Evolutionary conservation across 176 grass and related monocot species (phyloP).

Genomic region (Carex myosuroides): DNA sequence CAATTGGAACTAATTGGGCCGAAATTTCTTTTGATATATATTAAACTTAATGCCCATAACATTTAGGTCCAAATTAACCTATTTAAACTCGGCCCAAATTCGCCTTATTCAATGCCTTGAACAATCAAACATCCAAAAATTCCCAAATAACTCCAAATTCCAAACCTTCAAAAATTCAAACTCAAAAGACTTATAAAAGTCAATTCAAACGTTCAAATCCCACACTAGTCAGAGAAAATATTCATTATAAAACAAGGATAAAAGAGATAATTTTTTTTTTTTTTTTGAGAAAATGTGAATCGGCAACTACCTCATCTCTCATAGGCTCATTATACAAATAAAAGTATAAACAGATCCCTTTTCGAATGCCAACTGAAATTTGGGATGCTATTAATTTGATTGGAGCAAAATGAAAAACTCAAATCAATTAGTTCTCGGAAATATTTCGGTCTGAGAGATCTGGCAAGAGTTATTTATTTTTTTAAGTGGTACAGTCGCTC

Average conservation of each 20-base stretch:
- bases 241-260: background rate
- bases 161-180: background rate
- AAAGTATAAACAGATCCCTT: too few species aligned
- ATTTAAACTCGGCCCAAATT: background rate
- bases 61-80: background rate
- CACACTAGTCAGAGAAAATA: background rate
- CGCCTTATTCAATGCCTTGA: background rate
- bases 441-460: background rate
- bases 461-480: background rate
- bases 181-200: background rate
- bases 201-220: background rate
- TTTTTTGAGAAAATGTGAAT: background rate
- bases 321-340: too few species aligned
- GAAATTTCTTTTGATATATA: background rate
- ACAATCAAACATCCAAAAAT: background rate
- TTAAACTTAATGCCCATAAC: background rate
- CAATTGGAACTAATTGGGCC: background rate
- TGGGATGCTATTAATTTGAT: too few species aligned
- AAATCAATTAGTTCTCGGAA: background rate
- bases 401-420: background rate
- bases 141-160: background rate
- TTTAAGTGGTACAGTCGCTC: background rate
- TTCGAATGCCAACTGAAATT: too few species aligned
- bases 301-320: background rate
- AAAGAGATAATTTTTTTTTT: background rate